Base-by-base conservation (phyloP, 2,329 filamentous ascomycete genomes). In the Metarhizium guizhouense region DNA sequence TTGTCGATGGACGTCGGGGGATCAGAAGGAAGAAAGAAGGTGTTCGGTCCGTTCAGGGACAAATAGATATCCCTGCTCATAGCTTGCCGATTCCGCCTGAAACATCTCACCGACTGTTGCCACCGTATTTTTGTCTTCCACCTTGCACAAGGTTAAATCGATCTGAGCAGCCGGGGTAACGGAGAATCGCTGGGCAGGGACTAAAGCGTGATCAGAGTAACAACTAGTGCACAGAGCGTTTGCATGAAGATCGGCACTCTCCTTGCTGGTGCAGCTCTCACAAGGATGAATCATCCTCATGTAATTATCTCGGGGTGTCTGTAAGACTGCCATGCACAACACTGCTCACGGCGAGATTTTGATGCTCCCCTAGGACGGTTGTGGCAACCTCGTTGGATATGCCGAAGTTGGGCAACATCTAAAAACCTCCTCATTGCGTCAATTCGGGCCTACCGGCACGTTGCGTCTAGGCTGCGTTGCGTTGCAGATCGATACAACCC, bases 381-480 rank as follows among this genome's bases (percentile, higher is more conserved):
- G 6, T 34, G 32, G 32, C 32, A 34, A 34, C 32, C 32, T 34
- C 32, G 42, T 45, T 45, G n/a, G 42, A 20, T 7, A 2, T 20
- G 16, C 18, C 3, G 6, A 20, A 8, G 18, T 45, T 45, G 16
- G 11, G 42, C 5, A 45, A 20, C 42, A 11, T 25, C 10, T 16
- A 45, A 20, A 13, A 18, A 11, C 6, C n/a, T 45, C n/a, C 42
- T 45, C 10, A 20, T 45, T 16, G 47, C 10, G n/a, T 11, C n/a
- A 34, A 43, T 34, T 36, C 36, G 43, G 50, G 48, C 50, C n/a
- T 53, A 7, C 43, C 43, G 45, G 30, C 16, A 20, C 32, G 49
- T 36, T 56, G 54, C 36, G 25, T 49, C 30, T 11, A 53, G 45
- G 14, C 36, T 56, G 43, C 36, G 36, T 43, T 52, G 51, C 51